Conservation (phyloP, 192 early-diverging fungal genomes). For the Obelidium mucronatum region DNA sequence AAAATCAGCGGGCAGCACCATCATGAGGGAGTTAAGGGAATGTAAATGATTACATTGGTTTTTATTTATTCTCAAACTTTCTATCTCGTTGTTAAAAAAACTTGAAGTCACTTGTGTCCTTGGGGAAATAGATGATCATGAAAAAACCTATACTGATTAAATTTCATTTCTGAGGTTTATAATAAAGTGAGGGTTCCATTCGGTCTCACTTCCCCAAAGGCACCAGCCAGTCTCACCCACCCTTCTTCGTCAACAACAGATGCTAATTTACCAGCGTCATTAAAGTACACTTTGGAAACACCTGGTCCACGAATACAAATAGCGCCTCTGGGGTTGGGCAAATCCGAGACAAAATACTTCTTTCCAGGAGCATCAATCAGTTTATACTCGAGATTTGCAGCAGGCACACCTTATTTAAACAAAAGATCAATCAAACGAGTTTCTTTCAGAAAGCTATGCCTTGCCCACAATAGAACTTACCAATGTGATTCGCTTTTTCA, state of each 20-base stretch:
- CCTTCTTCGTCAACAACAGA: constrained; percentile 5
- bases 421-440: neutral
- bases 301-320: constrained; percentile 57
- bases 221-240: constrained; percentile 6
- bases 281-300: constrained; percentile 1
- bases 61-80: too few species aligned
- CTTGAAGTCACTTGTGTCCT: too few species aligned
- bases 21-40: neutral
- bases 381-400: constrained; percentile 69
- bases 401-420: constrained; percentile 28
- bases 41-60: too few species aligned
- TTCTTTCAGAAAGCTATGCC: too few species aligned
- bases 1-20: neutral
- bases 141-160: neutral
- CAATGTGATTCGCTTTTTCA: neutral
- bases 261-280: neutral
- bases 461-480: neutral
- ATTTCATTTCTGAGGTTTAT: neutral
- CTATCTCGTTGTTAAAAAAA: too few species aligned
- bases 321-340: constrained; percentile 91
- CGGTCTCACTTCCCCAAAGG: neutral
- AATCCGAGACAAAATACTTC: constrained; percentile 83
- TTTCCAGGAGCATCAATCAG: constrained; percentile 87
- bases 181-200: constrained; percentile 21
- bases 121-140: neutral